Conservation (phyloP, 495 filamentous ascomycete genomes). For the Xylaria palmicola region DNA sequence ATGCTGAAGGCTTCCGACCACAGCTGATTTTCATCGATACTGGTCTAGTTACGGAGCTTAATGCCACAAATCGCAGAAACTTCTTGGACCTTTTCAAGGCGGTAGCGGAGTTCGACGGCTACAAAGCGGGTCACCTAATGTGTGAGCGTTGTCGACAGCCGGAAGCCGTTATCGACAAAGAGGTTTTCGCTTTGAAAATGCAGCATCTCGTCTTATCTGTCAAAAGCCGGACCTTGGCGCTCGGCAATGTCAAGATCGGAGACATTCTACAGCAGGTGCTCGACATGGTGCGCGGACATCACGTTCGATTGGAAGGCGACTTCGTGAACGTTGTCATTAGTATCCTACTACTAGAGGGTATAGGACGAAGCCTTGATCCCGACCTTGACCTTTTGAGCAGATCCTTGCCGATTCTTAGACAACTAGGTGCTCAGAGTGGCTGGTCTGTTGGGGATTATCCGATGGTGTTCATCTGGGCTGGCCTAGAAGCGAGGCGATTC, state of each 20-base stretch:
- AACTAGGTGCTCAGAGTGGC: conserved; percentile 77
- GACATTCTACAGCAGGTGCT: conserved; percentile 90
- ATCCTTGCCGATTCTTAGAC: conserved; percentile 85
- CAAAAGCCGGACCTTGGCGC: conserved; percentile 83
- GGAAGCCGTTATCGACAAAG: conserved; percentile 77
- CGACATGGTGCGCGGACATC: conserved; percentile 86
- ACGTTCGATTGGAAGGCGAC: conserved; percentile 94
- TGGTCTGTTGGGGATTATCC: conserved; percentile 73
- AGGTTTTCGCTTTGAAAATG: conserved; percentile 94
- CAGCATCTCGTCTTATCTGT: conserved; percentile 89
- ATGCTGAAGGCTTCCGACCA: conserved; percentile 85
- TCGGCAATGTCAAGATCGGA: conserved; percentile 95
- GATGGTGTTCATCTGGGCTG: conserved; percentile 94
- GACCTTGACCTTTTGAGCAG: conserved; percentile 82
- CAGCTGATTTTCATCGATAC: conserved; percentile 98
- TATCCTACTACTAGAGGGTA: conserved; percentile 90
- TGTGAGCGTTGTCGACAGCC: conserved; percentile 91
- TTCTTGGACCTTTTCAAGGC: conserved; percentile 96
- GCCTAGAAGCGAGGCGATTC: conserved; percentile 82
- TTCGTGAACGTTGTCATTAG: conserved; percentile 98
- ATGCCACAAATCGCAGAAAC: conserved; percentile 79
- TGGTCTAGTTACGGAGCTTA: conserved; percentile 92
- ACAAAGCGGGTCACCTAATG: conserved; percentile 94
- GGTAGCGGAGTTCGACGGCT: conserved; percentile 95
- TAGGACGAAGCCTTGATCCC: conserved; percentile 84